Base-by-base conservation (phyloP, 306 rosid species). In the Gynostemma pentaphyllum region DNA sequence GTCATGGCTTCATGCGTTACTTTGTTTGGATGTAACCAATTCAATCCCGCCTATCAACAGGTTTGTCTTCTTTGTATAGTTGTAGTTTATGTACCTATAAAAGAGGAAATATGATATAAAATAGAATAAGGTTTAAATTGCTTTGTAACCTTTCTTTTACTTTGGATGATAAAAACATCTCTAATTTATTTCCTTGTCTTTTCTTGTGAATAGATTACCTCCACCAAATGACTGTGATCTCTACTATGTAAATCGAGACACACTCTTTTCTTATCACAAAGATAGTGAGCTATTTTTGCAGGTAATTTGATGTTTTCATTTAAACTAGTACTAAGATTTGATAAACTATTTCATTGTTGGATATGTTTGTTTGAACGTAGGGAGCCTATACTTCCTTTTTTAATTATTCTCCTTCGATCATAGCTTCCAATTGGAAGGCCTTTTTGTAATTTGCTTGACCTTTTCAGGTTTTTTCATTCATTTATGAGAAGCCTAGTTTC, bases 241-340 rank as follows among this genome's bases (percentile, higher is more conserved):
- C 36, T 92, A 92, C 79, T 88, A 92, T 64, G 94, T 92, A 41
- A 92, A 92, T 70, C 90, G 98, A 65, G 98, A 92, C 67, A 88
- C 98, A 56, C 96, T 92, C 56, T 92, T 92, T 57, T 92, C 98
- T 49, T 84, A 82, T 72, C 96, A 92, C 79, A 88, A 50, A 68
- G 98, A 86, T 52, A 92, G 96, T 57, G 98, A 92, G 74, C n/a
- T 88, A 71, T 92, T 92, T 78, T 77, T 92, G 80, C 96, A 88
- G 98, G 98, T 92, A 79, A 73, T 55, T 24, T 50, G 61, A 40
- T 42, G 52, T 59, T 72, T n/a, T n/a, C n/a, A n/a, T n/a, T n/a
- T n/a, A n/a, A 10, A 21, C 29, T 55, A 55, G 22, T 30, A 23
- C 11, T 39, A 56, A 10, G 46, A 12, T 42, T 32, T 42, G 15